Base-by-base conservation (phyloP, 208 protist species). In the Blechomonas ayalai region DNA sequence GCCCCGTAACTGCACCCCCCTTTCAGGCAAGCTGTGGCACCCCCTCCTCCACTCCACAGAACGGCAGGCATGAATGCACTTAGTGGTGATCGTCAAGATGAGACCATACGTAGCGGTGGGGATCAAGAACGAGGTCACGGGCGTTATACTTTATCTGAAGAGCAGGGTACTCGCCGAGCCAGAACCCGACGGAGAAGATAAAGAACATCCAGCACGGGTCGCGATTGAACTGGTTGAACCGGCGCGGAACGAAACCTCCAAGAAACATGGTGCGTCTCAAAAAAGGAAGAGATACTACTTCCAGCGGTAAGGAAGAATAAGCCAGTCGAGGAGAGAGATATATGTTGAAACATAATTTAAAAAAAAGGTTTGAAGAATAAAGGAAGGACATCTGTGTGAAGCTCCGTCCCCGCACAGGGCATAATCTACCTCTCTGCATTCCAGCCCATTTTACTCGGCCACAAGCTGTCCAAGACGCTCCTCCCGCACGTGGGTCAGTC, bases 61-160 rank as follows among this genome's bases (percentile, higher is more conserved):
- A n/a, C n/a, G 12, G 15, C 2, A 31, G 15, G 31, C 23, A 12
- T 13, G 4, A 12, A 42, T 9, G 25, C 16, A 22, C 27, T 74
- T 84, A 88, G 73, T 92, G 79, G 44, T 85, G 79, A 23, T 89
- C 83, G 48, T 85, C 74, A 26, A 75, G 79, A 58, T 78, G 67
- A 27, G 66, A 78, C 76, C 80, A 92, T 9, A 89, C 71, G 62
- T 92, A 92, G 52, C 83, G 83, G 71, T 89, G 83, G 26, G 83
- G 83, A 42, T 92, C 83, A 47, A 75, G 58, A 13, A 88, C 50
- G 27, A 88, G 55, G 52, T 83, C 76, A 20, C 73, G 80, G 6
- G 83, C 79, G 63, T 88, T 92, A 59, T 82, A 86, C 63, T 92
- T 92, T 59, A 86, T 76, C 45, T 73, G 60, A 70, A 92, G 75